These are phyloP conservation scores for Casuarina cunninghamiana DNA, from an alignment of 306 rosid genomes.

Conservation along the genomic window DNA sequence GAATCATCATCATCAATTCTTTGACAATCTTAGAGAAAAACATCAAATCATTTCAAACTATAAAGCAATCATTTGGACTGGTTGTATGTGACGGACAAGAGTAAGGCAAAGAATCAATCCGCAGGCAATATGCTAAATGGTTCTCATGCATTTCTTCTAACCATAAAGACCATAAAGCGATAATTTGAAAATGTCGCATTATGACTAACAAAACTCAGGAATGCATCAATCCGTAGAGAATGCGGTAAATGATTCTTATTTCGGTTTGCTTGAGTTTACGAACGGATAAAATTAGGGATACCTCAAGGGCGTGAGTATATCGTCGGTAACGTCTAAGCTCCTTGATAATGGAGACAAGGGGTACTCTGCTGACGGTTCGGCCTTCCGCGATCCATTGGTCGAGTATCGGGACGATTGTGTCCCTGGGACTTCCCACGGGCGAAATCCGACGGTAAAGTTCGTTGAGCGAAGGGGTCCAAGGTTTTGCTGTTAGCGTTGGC, in stretches of 20 bases:
- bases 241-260: too few species aligned
- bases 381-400: slow-evolving; percentile 26
- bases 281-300: background rate
- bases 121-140: too few species aligned
- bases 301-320: slow-evolving; percentile 36
- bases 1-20: background rate
- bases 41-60: too few species aligned
- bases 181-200: too few species aligned
- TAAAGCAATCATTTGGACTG: too few species aligned
- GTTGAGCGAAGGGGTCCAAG: background rate
- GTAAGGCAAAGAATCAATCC: too few species aligned
- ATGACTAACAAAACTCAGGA: too few species aligned
- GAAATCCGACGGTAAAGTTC: slow-evolving; percentile 21
- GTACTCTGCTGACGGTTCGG: background rate
- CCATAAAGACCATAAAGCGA: too few species aligned
- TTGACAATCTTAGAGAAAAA: background rate
- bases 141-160: too few species aligned
- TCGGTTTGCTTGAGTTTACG: background rate
- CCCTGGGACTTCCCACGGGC: background rate
- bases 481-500: background rate
- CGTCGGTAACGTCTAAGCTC: slow-evolving; percentile 21
- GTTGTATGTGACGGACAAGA: too few species aligned
- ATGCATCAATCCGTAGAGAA: too few species aligned
- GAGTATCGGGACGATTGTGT: slow-evolving; percentile 20
- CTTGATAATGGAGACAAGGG: slow-evolving; percentile 6